These are phyloP conservation scores for Camellia oleifera DNA, from an alignment of 179 eudicot species.

Conservation along the genomic window DNA sequence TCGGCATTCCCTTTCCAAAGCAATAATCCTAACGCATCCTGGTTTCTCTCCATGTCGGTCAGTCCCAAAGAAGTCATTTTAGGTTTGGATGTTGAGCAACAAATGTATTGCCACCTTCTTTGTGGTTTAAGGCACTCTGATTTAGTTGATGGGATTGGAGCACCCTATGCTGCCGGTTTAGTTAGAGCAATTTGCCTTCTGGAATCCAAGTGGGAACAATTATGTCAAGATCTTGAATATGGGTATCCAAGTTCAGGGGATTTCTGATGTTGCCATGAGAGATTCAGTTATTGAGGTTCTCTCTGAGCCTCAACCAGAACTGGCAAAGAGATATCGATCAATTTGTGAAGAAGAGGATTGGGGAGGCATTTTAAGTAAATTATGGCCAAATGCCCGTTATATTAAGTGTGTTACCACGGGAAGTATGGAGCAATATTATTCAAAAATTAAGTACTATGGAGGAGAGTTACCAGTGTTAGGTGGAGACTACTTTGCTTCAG, in stretches of 20 bases:
- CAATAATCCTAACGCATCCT: conserved; percentile 21
- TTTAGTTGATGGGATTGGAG: conserved; percentile 33
- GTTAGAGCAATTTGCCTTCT: conserved; percentile 32
- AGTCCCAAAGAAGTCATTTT: conserved; percentile 34
- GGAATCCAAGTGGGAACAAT: conserved; percentile 33
- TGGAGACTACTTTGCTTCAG: conserved; percentile 45
- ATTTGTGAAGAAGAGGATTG: conserved; percentile 27
- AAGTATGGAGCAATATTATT: conserved; percentile 39
- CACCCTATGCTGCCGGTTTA: conserved; percentile 39
- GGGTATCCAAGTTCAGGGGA: conserved; percentile 28
- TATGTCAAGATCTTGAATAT: conserved; percentile 26
- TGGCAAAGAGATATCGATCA: conserved; percentile 19
- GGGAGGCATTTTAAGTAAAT: conserved; percentile 30
- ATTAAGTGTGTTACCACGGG: conserved; percentile 34
- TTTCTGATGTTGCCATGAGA: conserved; percentile 33
- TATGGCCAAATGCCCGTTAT: conserved; percentile 41
- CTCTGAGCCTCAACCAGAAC: conserved; percentile 30
- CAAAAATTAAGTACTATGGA: conserved; percentile 33
- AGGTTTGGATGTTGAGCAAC: conserved; percentile 39
- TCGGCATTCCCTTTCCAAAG: conserved; percentile 27
- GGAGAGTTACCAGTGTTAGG: conserved; percentile 36
- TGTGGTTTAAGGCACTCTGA: conserved; percentile 38
- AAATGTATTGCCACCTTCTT: conserved; percentile 43
- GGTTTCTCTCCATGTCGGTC: conserved; percentile 25
- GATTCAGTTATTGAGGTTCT: conserved; percentile 32